Base-by-base conservation (phyloP, 2,329 filamentous ascomycete genomes). In the Sarocladium brachiariae region DNA sequence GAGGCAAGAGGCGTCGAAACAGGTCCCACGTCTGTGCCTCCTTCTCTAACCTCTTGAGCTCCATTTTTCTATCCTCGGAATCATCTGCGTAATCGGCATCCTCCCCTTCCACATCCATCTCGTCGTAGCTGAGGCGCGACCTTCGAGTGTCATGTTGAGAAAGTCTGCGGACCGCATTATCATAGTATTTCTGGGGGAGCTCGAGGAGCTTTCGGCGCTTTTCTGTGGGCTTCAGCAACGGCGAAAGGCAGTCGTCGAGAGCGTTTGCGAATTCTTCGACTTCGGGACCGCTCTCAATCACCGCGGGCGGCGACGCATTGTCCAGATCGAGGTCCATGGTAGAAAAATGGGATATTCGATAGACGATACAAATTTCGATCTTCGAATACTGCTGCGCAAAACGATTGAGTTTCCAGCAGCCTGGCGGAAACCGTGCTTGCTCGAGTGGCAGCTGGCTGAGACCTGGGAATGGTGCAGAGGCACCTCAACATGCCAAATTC, bases 11-110 rank as follows among this genome's bases (percentile, higher is more conserved):
- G 34, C 87, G 79, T 46, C 83, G 78, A 52, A 97, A 71, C 24
- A 97, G 74, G 61, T 95, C 84, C 93, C 93, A 99, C 0, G 90
- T 93, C 59, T 95, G 89, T 35, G 84, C 81, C 67, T 99, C 93
- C 56, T 86, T 78, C 65, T 95, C 83, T 76, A 89, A 86, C 51
- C 78, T 61, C 77, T 55, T 62, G 46, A 57, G 60, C 45, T 65
- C 59, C 13, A 61, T 58, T 5, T 19, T 24, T 18, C 30, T 10
- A 5, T 48, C 45, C 9, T 14, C 30, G 11, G 27, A 27, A 18
- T 48, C 25, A 11, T 48, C 21, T 16, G 53, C 27, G 4, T 58
- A 51, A 54, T 54, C 55, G 48, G 55, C 59, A 54, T 57, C 54
- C 11, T 56, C 58, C 19, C 59, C 59, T 24, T 67, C 62, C 14